A percentile compares a stretch with the other conserved stretches of the same genome.
Conservation (phyloP, 2,329 filamentous ascomycete genomes). For the Aspergillus sp. region DNA sequence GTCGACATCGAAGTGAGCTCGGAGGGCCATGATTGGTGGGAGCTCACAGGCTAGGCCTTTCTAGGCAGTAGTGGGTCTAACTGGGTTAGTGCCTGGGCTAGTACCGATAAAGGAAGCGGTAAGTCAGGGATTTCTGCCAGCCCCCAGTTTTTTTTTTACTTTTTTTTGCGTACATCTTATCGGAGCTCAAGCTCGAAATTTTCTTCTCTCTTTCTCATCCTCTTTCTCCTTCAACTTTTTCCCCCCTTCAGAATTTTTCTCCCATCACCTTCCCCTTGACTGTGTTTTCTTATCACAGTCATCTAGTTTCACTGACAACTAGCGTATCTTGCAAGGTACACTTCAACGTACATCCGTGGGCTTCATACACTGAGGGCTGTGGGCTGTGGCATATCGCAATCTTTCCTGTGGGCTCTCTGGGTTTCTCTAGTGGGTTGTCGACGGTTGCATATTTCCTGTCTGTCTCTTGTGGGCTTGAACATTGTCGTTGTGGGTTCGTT, state of each 20-base stretch:
- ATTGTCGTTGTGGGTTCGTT: slow-evolving; percentile 38
- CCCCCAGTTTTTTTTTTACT: slow-evolving; percentile 28
- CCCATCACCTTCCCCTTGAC: slow-evolving; percentile 10
- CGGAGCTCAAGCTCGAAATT: slow-evolving; percentile 23
- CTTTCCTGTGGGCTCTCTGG: slow-evolving; percentile 41
- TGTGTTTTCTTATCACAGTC: slow-evolving; percentile 14
- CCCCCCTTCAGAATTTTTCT: slow-evolving; percentile 6
- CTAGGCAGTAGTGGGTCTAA: slow-evolving; percentile 20
- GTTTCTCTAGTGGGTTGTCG: slow-evolving; percentile 39
- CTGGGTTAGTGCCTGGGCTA: slow-evolving; percentile 16
- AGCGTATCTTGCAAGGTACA: slow-evolving; percentile 32
- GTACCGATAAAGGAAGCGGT: slow-evolving; percentile 24
- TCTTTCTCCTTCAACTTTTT: slow-evolving; percentile 11
- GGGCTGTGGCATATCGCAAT: slow-evolving; percentile 41
- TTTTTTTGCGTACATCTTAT: slow-evolving; percentile 23
- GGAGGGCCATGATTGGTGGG: slow-evolving; percentile 1
- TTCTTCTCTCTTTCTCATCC: slow-evolving; percentile 21
- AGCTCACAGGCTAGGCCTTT: slow-evolving; percentile 5
- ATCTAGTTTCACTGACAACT: slow-evolving; percentile 25
- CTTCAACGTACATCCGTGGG: slow-evolving; percentile 38
- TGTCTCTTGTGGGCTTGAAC: slow-evolving; percentile 44
- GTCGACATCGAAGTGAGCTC: background rate
- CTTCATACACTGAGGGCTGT: slow-evolving; percentile 41
- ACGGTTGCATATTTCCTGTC: slow-evolving; percentile 41
- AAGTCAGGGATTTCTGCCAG: slow-evolving; percentile 26